Evolutionary conservation across 768 basidiomycete species (phyloP), one percentile per base, ranked within the genome.

Genomic region (Sistotremastrum niveocremeum): DNA sequence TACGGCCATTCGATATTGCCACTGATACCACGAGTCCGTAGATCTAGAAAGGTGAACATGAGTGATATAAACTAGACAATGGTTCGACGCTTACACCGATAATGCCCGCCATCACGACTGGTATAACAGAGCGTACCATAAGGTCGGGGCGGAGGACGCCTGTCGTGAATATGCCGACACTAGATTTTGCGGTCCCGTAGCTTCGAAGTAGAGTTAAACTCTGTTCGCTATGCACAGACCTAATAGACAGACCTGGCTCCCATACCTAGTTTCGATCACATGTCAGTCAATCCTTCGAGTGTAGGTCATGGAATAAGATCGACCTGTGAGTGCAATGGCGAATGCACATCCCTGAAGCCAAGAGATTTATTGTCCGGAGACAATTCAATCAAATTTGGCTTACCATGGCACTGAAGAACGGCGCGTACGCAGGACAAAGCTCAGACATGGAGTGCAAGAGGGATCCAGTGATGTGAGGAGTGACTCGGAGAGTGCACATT

Each of bases 61-160:
- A 8, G 34, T 44, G 20, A 9, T 28, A 32, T 29, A n/a, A 38
- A 20, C 20, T 20, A 20, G 20, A 20, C 20, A 20, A 20, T 20
- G 20, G 20, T 20, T 20, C 20, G 29, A 32, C 33, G 79, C 89
- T 54, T 55, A 98, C 94, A 63, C 86, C 94, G 69, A 98, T 95
- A 71, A 98, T 98, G 90, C 94, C 94, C 74, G 94, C 94, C 94
- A 98, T 97, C 67, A 99, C 84, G 63, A 97, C 91, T 40, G 93
- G 93, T 44, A 98, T 79, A 53, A 85, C 82, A 77, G 84, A 93
- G 73, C 83, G 89, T 85, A 98, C 94, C 87, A 97, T 93, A 57
- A 83, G 73, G 72, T 94, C 93, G 44, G 93, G 94, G 52, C 91
- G 81, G 49, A 95, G 79, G 55, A 94, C 88, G 47, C 91, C 89